These are phyloP conservation scores for Tylopilus balloui DNA, from an alignment of 768 basidiomycete species.

Conservation along the genomic window DNA sequence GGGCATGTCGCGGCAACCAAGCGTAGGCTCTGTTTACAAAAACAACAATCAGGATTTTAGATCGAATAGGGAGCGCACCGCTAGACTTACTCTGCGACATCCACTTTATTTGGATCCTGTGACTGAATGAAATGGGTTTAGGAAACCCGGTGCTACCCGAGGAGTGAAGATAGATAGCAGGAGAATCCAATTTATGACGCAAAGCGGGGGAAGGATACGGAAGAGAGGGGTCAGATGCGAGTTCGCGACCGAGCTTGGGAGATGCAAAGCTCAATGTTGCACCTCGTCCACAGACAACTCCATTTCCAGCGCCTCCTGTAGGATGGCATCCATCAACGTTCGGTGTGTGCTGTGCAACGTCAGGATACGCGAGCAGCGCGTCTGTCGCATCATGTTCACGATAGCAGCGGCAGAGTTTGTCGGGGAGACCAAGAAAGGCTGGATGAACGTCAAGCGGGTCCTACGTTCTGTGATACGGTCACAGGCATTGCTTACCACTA, in stretches of 20 bases:
- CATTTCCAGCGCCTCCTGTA: neutral
- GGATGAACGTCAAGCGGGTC: neutral
- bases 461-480: neutral
- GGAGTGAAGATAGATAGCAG: constrained; percentile 19
- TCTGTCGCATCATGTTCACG: constrained; percentile 18
- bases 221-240: constrained; percentile 7
- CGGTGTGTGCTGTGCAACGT: constrained; percentile 9
- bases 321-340: constrained; percentile 11
- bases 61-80: no score
- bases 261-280: constrained; percentile 25
- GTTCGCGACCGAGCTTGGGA: constrained; percentile 30
- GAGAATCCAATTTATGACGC: constrained; percentile 9
- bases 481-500: constrained; percentile 22
- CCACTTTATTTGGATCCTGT: constrained; percentile 33
- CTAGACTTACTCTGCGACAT: constrained; percentile 28
- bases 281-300: constrained; percentile 8
- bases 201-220: constrained; percentile 4
- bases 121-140: constrained; percentile 36
- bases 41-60: neutral
- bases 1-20: neutral
- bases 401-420: constrained; percentile 20
- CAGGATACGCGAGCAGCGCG: constrained; percentile 16
- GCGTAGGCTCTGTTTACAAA: neutral
- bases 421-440: constrained; percentile 25
- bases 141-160: constrained; percentile 45